Evolutionary conservation across 306 rosid species (phyloP).

Genomic region (Purshia tridentata): DNA sequence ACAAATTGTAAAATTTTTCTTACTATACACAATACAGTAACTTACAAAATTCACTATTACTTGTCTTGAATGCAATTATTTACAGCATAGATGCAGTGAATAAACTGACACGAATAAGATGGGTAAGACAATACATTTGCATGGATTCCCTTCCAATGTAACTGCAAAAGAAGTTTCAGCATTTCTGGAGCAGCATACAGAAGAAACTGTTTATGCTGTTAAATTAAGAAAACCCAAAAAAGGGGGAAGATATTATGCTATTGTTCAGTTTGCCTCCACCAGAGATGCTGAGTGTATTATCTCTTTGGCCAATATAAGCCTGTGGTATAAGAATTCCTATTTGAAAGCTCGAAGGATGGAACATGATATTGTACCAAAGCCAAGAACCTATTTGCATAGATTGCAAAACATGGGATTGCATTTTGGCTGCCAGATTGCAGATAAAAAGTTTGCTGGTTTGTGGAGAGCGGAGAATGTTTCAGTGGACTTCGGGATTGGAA

Average conservation of each 20-base stretch:
- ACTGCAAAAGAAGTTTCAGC: conserved; percentile 17
- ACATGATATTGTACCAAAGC: conserved; percentile 51
- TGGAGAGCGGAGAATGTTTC: conserved; percentile 38
- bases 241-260: conserved; percentile 45
- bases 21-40: no score
- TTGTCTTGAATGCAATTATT: not conserved
- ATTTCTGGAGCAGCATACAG: conserved; percentile 53
- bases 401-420: conserved; percentile 39
- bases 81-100: conserved; percentile 9
- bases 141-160: conserved; percentile 55
- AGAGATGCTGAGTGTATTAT: conserved; percentile 34
- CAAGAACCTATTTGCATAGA: conserved; percentile 36
- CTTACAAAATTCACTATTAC: no score
- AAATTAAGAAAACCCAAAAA: conserved; percentile 44
- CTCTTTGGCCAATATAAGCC: conserved; percentile 17
- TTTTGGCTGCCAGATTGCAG: conserved; percentile 67
- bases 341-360: conserved; percentile 42
- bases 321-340: conserved; percentile 34
- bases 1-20: no score
- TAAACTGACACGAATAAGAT: conserved; percentile 26
- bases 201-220: conserved; percentile 54
- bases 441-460: conserved; percentile 37
- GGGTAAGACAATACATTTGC: conserved; percentile 65
- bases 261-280: conserved; percentile 51
- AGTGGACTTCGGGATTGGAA: conserved; percentile 48